Evolutionary conservation across 1,139 yeast species (phyloP).

Genomic region (Suhomyces bribrorum): DNA sequence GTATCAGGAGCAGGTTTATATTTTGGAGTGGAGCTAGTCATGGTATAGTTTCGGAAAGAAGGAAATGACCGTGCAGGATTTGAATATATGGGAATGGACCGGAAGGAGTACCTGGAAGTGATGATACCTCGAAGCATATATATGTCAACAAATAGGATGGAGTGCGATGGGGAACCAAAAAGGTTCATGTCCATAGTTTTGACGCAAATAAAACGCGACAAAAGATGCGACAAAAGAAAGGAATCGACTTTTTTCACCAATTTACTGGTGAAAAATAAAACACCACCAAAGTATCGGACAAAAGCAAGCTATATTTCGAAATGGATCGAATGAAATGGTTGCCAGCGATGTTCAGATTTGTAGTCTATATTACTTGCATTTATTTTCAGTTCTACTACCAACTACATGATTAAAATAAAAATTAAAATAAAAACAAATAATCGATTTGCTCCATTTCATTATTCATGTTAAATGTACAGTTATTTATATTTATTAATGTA

Average conservation of each 20-base stretch:
- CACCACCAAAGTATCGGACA: too few species aligned
- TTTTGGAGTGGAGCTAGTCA: slow-evolving; percentile 3
- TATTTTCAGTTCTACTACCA: not conserved
- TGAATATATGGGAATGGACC: not conserved
- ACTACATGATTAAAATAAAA: slow-evolving; percentile 2
- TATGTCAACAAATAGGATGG: slow-evolving; percentile 4
- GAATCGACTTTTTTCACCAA: too few species aligned
- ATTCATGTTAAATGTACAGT: slow-evolving; percentile 10
- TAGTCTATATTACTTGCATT: too few species aligned
- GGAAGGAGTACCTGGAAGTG: not conserved
- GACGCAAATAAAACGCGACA: not conserved
- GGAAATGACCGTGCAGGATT: not conserved
- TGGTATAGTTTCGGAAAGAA: not conserved
- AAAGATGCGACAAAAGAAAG: slow-evolving; percentile 1
- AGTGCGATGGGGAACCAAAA: too few species aligned
- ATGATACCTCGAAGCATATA: not conserved
- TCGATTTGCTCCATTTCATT: not conserved
- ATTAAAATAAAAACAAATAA: too few species aligned
- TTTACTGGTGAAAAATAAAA: too few species aligned
- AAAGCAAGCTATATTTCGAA: too few species aligned
- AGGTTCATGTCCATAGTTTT: too few species aligned
- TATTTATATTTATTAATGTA: slow-evolving; percentile 19
- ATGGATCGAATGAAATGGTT: too few species aligned
- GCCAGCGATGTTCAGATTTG: too few species aligned
- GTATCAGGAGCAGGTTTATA: slow-evolving; percentile 13